Conservation (phyloP, 257 asterid species). For the Prunella vulgaris region DNA sequence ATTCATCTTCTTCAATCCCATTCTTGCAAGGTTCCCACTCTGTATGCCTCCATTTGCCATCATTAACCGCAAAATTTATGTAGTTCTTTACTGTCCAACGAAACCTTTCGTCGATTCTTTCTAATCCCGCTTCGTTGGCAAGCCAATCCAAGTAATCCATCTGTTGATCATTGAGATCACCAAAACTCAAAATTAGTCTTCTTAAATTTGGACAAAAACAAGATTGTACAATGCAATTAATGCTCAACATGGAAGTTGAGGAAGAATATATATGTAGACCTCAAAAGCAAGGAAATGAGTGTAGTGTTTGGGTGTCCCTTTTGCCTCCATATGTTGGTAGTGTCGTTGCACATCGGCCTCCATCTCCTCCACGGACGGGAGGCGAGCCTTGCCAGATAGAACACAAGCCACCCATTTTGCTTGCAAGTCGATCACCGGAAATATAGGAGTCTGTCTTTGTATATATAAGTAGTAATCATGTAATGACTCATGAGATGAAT, state of each 20-base stretch:
- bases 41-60: slow-evolving; percentile 9
- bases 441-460: slow-evolving; percentile 18
- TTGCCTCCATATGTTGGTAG: slow-evolving; percentile 37
- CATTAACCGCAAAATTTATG: slow-evolving; percentile 2
- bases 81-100: neutral
- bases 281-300: slow-evolving; percentile 28
- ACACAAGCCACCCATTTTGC: slow-evolving; percentile 57
- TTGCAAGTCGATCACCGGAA: slow-evolving; percentile 46
- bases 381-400: slow-evolving; percentile 37
- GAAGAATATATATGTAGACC: neutral
- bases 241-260: neutral
- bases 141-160: slow-evolving; percentile 47
- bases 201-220: neutral
- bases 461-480: neutral
- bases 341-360: slow-evolving; percentile 32
- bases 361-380: slow-evolving; percentile 53
- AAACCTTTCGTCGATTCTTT: slow-evolving; percentile 22
- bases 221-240: neutral
- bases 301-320: slow-evolving; percentile 39
- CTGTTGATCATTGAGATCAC: slow-evolving; percentile 23
- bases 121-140: slow-evolving; percentile 31
- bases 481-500: too few species aligned
- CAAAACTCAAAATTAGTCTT: neutral
- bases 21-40: slow-evolving; percentile 18
- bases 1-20: neutral